phyloP scores from a whole-genome alignment of 2,329 filamentous ascomycete genomes.

The Colletotrichum costaricense region DNA sequence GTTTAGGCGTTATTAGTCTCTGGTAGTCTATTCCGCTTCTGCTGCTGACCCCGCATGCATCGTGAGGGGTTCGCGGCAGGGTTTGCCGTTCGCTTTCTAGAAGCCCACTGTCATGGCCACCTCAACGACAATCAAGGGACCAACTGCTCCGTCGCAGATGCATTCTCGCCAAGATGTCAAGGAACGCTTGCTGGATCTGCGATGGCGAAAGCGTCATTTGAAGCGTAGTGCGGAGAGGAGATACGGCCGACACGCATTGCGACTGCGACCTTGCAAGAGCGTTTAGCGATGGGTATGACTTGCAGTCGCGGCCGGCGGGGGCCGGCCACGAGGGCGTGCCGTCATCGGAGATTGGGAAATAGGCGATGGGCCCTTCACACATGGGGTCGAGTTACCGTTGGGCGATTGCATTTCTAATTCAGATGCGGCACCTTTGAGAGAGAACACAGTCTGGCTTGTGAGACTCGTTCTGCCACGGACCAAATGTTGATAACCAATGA shows the following conservation, averaged over 20 bases:
- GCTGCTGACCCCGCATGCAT: conserved; percentile 12
- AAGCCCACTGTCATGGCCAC: conserved; percentile 4
- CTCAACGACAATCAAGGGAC: background rate
- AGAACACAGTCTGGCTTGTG: conserved; percentile 14
- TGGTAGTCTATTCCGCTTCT: conserved; percentile 4
- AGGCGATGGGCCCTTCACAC: conserved; percentile 14
- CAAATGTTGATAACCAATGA: conserved; percentile 17
- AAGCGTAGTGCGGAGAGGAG: background rate
- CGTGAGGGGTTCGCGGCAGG: conserved; percentile 19
- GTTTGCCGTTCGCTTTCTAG: conserved; percentile 23
- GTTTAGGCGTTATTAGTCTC: background rate
- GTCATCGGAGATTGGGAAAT: conserved; percentile 31
- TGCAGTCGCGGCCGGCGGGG: conserved; percentile 16
- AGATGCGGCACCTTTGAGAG: background rate
- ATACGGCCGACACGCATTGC: conserved; percentile 23
- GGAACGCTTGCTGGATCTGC: conserved; percentile 24
- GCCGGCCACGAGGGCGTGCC: conserved; percentile 15
- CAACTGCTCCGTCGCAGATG: background rate
- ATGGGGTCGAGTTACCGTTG: conserved; percentile 31
- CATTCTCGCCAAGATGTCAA: conserved; percentile 4
- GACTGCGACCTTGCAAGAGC: background rate
- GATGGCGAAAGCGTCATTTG: conserved; percentile 7
- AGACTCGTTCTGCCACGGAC: conserved; percentile 5
- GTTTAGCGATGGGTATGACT: conserved; percentile 22
- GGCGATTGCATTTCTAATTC: conserved; percentile 30